Evolutionary conservation across 2,329 filamentous ascomycete species (phyloP).

Genomic region (Juglanconis sp.): DNA sequence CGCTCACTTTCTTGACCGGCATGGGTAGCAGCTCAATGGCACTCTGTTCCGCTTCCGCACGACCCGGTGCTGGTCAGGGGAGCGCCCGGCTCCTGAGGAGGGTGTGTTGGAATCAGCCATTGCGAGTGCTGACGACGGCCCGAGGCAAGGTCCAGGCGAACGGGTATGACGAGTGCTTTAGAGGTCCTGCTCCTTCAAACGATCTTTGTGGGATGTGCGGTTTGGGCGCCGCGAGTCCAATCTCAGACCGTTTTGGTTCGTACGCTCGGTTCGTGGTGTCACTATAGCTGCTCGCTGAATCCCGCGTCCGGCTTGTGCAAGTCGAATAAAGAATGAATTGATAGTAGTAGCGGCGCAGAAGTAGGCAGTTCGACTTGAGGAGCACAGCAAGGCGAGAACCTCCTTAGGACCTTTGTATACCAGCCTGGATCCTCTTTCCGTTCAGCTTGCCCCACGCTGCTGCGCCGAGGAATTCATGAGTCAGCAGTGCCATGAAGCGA

Average conservation of each 20-base stretch:
- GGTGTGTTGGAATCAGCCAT: slow-evolving; percentile 78
- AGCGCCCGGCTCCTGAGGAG: slow-evolving; percentile 66
- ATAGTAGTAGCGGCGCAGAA: too few species aligned
- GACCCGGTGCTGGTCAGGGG: slow-evolving; percentile 81
- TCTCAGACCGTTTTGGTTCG: too few species aligned
- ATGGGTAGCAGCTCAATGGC: slow-evolving; percentile 87
- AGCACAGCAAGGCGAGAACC: not conserved
- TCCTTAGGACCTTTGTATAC: not conserved
- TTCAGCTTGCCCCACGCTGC: not conserved
- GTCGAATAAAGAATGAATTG: not conserved
- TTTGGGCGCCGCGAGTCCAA: too few species aligned
- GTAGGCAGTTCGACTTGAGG: not conserved
- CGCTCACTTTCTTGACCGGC: slow-evolving; percentile 81
- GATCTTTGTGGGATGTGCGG: too few species aligned
- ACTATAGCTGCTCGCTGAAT: too few species aligned
- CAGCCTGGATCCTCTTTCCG: not conserved
- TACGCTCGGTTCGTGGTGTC: too few species aligned
- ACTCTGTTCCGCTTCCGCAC: slow-evolving; percentile 90
- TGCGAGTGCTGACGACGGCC: slow-evolving; percentile 18
- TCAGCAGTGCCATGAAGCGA: not conserved
- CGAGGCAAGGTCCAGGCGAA: not conserved
- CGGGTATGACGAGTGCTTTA: not conserved
- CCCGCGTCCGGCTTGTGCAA: too few species aligned
- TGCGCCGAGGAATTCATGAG: not conserved
- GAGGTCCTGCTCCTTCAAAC: too few species aligned